A percentile compares a stretch with the other conserved stretches of the same genome.
Evolutionary conservation across 306 rosid genomes (phyloP).

Genomic region (Gillenia trifoliata): DNA sequence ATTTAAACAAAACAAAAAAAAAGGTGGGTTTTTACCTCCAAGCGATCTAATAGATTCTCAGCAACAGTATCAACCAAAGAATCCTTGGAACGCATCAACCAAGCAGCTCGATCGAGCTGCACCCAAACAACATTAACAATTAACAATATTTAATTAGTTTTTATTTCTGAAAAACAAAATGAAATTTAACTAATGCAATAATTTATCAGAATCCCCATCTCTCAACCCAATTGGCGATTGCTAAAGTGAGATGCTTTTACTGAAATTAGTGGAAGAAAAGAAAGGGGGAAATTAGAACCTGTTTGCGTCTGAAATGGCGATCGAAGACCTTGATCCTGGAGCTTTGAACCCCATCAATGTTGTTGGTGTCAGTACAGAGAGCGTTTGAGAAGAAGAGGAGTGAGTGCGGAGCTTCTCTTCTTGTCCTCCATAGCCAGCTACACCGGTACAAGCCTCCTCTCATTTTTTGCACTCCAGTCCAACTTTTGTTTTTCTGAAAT

Average conservation of each 20-base stretch:
- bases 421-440: constrained; percentile 14
- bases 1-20: background rate
- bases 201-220: background rate
- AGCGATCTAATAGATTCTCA: constrained; percentile 73
- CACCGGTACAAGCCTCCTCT: constrained; percentile 25
- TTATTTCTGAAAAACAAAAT: background rate
- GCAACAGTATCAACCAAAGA: constrained; percentile 68
- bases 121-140: background rate
- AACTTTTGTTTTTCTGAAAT: background rate
- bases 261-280: background rate
- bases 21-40: constrained; percentile 45
- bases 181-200: background rate
- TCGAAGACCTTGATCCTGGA: constrained; percentile 66
- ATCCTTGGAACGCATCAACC: constrained; percentile 72
- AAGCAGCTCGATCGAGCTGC: constrained; percentile 90
- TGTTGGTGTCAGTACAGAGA: constrained; percentile 32
- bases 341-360: constrained; percentile 25
- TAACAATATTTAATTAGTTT: background rate
- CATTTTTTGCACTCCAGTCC: constrained; percentile 20
- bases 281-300: constrained; percentile 26
- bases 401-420: constrained; percentile 6
- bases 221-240: background rate
- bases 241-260: too few species aligned
- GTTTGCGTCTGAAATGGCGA: constrained; percentile 68
- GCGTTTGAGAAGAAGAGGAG: constrained; percentile 12